Evolutionary conservation across 2,329 filamentous ascomycete genomes (phyloP), one percentile per base, ranked within the genome.

Genomic region (Monosporascus ibericus): DNA sequence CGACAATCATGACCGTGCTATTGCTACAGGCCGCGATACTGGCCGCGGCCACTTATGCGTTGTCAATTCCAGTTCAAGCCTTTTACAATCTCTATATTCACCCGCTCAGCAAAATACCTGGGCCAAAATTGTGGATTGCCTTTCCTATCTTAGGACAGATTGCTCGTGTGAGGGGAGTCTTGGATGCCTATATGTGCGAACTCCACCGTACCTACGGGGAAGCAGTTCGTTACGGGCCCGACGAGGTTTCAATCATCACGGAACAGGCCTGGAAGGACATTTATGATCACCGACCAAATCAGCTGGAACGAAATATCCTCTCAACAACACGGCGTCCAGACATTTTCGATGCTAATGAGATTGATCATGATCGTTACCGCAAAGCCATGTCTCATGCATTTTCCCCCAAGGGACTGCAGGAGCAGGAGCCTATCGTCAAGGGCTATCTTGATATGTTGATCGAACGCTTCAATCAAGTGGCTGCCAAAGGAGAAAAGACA

Each of bases 351-450:
- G 42, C 60, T 0, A 55, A 58, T 44, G 54, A 61, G 1, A 48
- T 57, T 22, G 59, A 62, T 22, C 77, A 80, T 58, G 76, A 75
- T 6, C 71, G 76, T 34, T 78, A 78, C 60, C 66, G 77, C n/a
- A 65, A 74, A n/a, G 74, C 77, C 3, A 68, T 81, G 38, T 71
- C 73, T 18, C 75, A 78, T 52, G 78, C 76, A 0, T 80, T 81
- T 61, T 70, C 69, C 4, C 62, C 62, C 15, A 67, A 65, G 44
- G 66, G 68, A 1, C 53, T 72, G 15, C 44, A 56, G 22, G 65
- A 68, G 22, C 68, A 72, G 50, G 70, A 72, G 52, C 59, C 60
- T 5, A 63, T 69, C 7, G 62, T 70, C 5, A 58, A 57, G 22
- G 55, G 58, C 17, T 71, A 64, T 60, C 59, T 67, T 24, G 62